These are phyloP conservation scores for Tolypocladium amazonense DNA, from an alignment of 2,329 filamentous ascomycete genomes.

Conservation along the genomic window DNA sequence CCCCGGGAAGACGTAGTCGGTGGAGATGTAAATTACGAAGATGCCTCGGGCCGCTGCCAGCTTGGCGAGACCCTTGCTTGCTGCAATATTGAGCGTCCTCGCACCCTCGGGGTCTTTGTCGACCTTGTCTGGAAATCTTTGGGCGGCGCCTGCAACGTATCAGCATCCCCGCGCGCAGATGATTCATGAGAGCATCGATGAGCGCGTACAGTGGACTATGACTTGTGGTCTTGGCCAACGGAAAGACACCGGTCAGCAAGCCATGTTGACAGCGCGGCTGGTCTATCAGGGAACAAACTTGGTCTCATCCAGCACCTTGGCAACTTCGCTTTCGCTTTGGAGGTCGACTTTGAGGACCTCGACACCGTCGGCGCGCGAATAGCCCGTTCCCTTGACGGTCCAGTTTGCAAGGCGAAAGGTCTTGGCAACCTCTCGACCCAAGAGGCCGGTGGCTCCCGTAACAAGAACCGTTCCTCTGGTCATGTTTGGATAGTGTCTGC, in stretches of 20 bases:
- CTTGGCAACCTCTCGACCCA: constrained; percentile 68
- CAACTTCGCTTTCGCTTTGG: constrained; percentile 33
- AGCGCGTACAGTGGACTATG: constrained; percentile 66
- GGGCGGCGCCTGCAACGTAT: constrained; percentile 57
- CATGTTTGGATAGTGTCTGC: constrained; percentile 7
- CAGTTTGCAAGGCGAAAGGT: constrained; percentile 55
- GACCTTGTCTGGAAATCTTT: constrained; percentile 80
- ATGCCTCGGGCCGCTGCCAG: constrained; percentile 52
- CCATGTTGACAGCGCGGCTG: not conserved
- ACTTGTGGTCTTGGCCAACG: constrained; percentile 51
- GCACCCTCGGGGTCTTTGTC: constrained; percentile 69
- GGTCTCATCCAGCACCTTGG: constrained; percentile 37
- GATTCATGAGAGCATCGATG: not conserved
- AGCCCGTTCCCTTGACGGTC: constrained; percentile 62
- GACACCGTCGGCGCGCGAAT: constrained; percentile 61
- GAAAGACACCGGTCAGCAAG: not conserved
- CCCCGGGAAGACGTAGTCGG: constrained; percentile 72
- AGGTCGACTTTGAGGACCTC: constrained; percentile 53
- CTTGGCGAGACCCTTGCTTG: constrained; percentile 55
- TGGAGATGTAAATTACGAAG: constrained; percentile 68
- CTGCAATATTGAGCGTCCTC: constrained; percentile 61
- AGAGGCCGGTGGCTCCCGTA: constrained; percentile 75
- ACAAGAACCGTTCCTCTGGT: constrained; percentile 48
- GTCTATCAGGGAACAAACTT: constrained; percentile 32
- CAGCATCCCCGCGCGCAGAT: not conserved